These are phyloP conservation scores for Cytospora piceicola DNA, from an alignment of 2,329 filamentous ascomycete species.

Conservation along the genomic window DNA sequence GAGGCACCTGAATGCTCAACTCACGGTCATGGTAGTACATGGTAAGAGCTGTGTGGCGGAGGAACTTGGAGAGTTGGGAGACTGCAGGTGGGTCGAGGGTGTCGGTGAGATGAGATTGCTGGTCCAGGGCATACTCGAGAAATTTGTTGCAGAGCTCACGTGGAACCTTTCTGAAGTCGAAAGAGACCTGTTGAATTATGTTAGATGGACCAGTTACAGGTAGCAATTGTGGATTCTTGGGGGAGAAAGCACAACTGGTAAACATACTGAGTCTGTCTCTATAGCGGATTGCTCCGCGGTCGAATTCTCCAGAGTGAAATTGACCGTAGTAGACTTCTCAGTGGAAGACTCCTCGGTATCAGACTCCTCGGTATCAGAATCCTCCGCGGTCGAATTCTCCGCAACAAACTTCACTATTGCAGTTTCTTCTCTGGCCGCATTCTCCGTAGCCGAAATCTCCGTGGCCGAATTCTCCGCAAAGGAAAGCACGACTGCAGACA, in stretches of 20 bases:
- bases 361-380: neutral
- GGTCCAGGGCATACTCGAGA: neutral
- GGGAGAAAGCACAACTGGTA: neutral
- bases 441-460: neutral
- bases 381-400: neutral
- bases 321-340: neutral
- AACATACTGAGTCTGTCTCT: neutral
- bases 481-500: no score
- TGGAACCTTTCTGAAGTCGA: neutral
- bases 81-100: neutral
- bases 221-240: neutral
- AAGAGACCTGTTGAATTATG: neutral
- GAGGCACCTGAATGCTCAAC: neutral
- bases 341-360: no score
- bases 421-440: no score
- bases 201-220: neutral
- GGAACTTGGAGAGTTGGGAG: no score
- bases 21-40: neutral
- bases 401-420: neutral
- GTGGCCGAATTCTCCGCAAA: no score
- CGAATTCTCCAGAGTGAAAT: no score
- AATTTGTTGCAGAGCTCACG: neutral
- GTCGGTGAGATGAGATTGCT: neutral
- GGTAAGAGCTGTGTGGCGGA: neutral
- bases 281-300: neutral